A percentile compares a stretch with the other conserved stretches of the same genome.
phyloP scores from a whole-genome alignment of 164 flowering plant species.

The Umbilicus rupestris region DNA sequence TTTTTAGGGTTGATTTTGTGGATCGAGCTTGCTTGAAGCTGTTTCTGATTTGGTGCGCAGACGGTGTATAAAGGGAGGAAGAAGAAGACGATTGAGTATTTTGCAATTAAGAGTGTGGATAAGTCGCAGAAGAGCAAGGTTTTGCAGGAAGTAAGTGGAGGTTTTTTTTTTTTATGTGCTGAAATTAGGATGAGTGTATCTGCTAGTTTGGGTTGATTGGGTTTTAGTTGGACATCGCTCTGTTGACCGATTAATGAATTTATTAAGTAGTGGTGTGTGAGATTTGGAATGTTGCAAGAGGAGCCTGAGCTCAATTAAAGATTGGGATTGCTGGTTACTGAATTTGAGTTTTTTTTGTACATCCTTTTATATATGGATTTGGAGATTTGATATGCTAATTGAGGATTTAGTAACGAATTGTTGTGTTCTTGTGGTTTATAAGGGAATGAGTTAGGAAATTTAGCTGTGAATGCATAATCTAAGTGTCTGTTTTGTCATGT shows the following conservation, averaged over 20 bases:
- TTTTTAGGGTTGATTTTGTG: background rate
- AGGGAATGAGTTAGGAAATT: background rate
- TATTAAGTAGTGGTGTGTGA: background rate
- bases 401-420: background rate
- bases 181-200: background rate
- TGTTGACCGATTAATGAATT: background rate
- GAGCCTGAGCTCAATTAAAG: background rate
- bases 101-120: constrained; percentile 85
- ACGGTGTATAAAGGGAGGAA: constrained; percentile 91
- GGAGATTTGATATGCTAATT: background rate
- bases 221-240: background rate
- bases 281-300: background rate
- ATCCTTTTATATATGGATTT: background rate
- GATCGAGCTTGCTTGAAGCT: background rate
- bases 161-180: background rate
- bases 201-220: background rate
- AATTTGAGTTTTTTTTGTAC: background rate
- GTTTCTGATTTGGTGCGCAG: constrained; percentile 23
- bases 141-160: constrained; percentile 73
- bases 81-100: constrained; percentile 97
- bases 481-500: background rate
- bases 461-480: background rate
- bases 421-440: too few species aligned
- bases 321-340: background rate
- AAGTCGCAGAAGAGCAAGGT: constrained; percentile 82